Conservation (phyloP, 2,329 filamentous ascomycete genomes). For the Bimuria novae-zelandiae region DNA sequence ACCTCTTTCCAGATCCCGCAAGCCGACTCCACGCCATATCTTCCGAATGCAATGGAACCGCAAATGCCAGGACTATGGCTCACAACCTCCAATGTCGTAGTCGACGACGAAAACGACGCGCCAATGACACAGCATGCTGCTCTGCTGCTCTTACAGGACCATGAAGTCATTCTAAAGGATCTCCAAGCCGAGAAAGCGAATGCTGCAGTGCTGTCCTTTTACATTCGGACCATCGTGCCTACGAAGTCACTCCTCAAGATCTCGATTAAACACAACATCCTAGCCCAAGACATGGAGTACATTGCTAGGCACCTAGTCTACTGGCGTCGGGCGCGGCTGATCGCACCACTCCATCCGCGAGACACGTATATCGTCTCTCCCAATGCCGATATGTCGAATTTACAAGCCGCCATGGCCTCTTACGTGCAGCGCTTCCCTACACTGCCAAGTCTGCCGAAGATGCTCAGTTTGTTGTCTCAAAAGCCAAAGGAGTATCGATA, state of each 20-base stretch:
- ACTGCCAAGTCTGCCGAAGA: conserved; percentile 79
- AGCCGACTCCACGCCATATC: conserved; percentile 69
- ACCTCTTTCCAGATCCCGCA: conserved; percentile 68
- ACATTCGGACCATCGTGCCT: conserved; percentile 63
- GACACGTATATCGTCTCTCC: conserved; percentile 92
- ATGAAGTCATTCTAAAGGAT: conserved; percentile 75
- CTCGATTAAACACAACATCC: conserved; percentile 71
- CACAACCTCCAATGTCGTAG: conserved; percentile 80
- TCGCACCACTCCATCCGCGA: conserved; percentile 85
- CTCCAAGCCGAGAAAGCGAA: conserved; percentile 74
- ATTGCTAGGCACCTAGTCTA: conserved; percentile 93
- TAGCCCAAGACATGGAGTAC: conserved; percentile 78
- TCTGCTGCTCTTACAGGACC: conserved; percentile 81
- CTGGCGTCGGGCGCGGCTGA: conserved; percentile 90
- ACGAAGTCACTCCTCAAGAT: conserved; percentile 74
- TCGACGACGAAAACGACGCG: conserved; percentile 66
- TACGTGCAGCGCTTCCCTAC: conserved; percentile 83
- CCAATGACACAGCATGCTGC: conserved; percentile 84
- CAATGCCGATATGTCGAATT: conserved; percentile 76
- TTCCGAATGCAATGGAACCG: conserved; percentile 70
- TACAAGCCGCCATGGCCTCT: conserved; percentile 69
- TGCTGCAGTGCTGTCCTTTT: conserved; percentile 76
- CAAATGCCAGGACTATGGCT: conserved; percentile 80
- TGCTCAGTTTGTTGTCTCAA: conserved; percentile 81
- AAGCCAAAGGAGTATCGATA: conserved; percentile 81